Evolutionary conservation across 139 green algal genomes (phyloP), one percentile per base, ranked within the genome.

Genomic region (Chloropicon primus): DNA sequence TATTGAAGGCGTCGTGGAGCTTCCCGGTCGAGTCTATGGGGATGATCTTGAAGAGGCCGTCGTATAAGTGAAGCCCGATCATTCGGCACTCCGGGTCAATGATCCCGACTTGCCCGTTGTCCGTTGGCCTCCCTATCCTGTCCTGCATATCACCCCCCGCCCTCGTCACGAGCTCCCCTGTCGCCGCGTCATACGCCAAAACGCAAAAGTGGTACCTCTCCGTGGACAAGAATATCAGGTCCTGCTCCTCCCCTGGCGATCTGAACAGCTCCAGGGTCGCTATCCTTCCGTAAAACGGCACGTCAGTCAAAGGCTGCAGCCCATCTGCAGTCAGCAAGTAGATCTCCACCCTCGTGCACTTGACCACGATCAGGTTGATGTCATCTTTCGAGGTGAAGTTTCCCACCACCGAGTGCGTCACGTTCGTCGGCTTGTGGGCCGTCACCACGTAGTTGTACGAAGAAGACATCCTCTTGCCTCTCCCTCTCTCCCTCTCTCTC

Each of bases 31-130:
- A 71, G 29, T 81, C 76, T 2, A 76, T 71, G 0, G 62, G 80
- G 41, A 80, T 77, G 53, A 96, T 90, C 88, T 98, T 98, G 79
- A 99, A 85, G 2, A 95, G 82, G 22, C 95, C 95, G 73, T 97
- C 91, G 78, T 99, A 99, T 29, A 98, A 84, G 83, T 98, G 94
- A 72, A 98, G 80, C 2, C 82, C 95, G 26, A 97, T 93, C 3
- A 90, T 72, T 2, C 89, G 83, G 75, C 84, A 90, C 2, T 88
- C 80, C 2, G 92, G 88, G 80, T 97, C 93, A 2, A 99, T 79
- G 1, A 92, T 82, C 23, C 83, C 91, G 25, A 97, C 83, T 81
- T 94, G 89, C 0, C 95, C 95, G 78, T 89, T 85, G 74, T 96
- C 92, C 0, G 82, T 80, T 0, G 92, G 91, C 0, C 91, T 83